These are phyloP conservation scores for Ascochyta viciae-villosae DNA, from an alignment of 2,329 filamentous ascomycete species.

Conservation along the genomic window DNA sequence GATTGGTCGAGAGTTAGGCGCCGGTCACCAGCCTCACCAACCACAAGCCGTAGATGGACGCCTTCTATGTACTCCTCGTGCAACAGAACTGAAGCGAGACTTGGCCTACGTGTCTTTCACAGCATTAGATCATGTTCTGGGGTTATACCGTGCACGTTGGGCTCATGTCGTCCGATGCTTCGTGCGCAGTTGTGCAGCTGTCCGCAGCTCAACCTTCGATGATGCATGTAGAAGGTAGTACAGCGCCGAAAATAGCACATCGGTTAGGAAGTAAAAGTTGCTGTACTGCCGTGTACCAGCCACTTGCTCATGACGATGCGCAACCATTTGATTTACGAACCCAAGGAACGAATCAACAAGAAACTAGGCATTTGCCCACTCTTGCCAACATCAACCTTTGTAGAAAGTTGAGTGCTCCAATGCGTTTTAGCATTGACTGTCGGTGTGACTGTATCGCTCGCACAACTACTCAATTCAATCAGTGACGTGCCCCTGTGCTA, in stretches of 20 bases:
- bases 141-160: conserved; percentile 20
- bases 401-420: too few relatives aligned
- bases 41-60: conserved; percentile 30
- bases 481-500: neutral
- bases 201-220: conserved; percentile 14
- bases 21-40: conserved; percentile 30
- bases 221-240: conserved; percentile 18
- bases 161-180: conserved; percentile 13
- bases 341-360: neutral
- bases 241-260: conserved; percentile 15
- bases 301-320: neutral
- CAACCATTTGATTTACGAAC: neutral
- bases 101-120: conserved; percentile 43
- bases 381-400: neutral
- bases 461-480: neutral
- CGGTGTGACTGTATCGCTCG: neutral
- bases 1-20: conserved; percentile 36
- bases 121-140: conserved; percentile 21
- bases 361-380: neutral
- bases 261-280: neutral
- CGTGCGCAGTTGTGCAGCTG: conserved; percentile 13
- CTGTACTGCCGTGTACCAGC: conserved; percentile 10
- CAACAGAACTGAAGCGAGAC: conserved; percentile 34
- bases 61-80: conserved; percentile 25
- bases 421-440: neutral